Evolutionary conservation across 768 basidiomycete genomes (phyloP), one percentile per base, ranked within the genome.

Genomic region (Hemileccinum impolitum): DNA sequence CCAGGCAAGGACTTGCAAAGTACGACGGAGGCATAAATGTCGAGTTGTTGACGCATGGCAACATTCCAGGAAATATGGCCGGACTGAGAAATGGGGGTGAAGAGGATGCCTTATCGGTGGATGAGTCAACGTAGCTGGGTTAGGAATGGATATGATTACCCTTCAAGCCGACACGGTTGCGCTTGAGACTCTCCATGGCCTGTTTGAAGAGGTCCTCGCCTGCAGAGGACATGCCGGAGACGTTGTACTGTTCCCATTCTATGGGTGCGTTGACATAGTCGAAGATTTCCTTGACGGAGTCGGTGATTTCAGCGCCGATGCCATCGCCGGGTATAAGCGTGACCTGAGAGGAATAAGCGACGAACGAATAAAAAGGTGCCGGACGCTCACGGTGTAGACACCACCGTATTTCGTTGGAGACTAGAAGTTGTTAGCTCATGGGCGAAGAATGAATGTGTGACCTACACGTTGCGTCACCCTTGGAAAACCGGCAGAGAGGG

Each of bases 51-150:
- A 58, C 96, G 89, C 94, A 99, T 98, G 55, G 96, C 96, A 51
- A 99, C 96, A 67, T 99, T 99, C 96, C 96, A 99, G 51, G 96
- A 98, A 56, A 95, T 93, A 71, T 99, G 96, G 3, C 93, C 94
- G 17, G 85, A 84, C 70, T 90, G 88, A 45, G 95, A 97, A 60
- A 95, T 92, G 57, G 94, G 95, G 38, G 96, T 99, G 77, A 94
- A 97, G 57, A 99, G 87, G 62, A 98, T 99, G 60, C 96, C 95
- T 98, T 53, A 39, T 31, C 13, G 23, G 25, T 23, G 23, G 52
- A 47, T 39, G 48, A 50, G 39, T 55, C 47, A 46, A 18, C 23
- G 14, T 15, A 25, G 13, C 36, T 26, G 47, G 42, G 17, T 37
- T 42, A 28, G 45, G 49, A 15, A 28, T 26, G 39, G 42, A 53